phyloP scores from a whole-genome alignment of 2,329 filamentous ascomycete species.

The Ascochyta pisi region DNA sequence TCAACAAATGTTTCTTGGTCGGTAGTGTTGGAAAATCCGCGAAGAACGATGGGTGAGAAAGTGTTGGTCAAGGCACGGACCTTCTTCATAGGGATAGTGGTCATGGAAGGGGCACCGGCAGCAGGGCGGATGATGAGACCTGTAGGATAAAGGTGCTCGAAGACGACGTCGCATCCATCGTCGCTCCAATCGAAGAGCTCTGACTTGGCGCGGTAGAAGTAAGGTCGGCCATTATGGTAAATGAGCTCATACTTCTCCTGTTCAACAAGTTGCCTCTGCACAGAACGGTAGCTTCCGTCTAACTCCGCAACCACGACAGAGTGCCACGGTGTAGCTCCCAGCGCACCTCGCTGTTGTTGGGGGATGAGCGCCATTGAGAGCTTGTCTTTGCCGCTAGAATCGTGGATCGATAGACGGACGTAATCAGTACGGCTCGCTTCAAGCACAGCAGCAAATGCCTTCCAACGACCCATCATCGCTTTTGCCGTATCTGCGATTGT shows the following conservation, averaged over 20 bases:
- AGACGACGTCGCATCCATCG: conserved; percentile 16
- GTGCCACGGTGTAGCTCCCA: conserved; percentile 39
- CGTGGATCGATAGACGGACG: conserved; percentile 42
- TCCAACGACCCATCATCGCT: conserved; percentile 42
- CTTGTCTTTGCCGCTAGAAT: conserved; percentile 40
- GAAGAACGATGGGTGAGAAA: conserved; percentile 62
- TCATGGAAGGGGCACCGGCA: conserved; percentile 45
- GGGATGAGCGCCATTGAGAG: conserved; percentile 39
- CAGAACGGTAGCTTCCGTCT: conserved; percentile 30
- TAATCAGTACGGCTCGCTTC: conserved; percentile 28
- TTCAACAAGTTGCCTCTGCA: conserved; percentile 28
- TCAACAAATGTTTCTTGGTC: conserved; percentile 55
- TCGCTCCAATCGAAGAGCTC: conserved; percentile 23
- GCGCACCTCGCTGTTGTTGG: conserved; percentile 24
- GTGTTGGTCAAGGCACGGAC: conserved; percentile 56
- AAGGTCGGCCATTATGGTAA: conserved; percentile 27
- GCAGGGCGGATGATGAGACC: conserved; percentile 28
- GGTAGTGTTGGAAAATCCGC: conserved; percentile 59
- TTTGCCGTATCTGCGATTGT: conserved; percentile 37
- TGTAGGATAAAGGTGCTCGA: conserved; percentile 35
- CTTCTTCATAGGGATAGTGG: conserved; percentile 55
- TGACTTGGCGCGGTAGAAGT: conserved; percentile 33
- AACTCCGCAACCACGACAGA: conserved; percentile 27
- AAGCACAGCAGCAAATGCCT: conserved; percentile 34
- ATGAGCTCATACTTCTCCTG: conserved; percentile 30